Evolutionary conservation across 805 yeast species (phyloP).

Genomic region (Wickerhamiella brachini): DNA sequence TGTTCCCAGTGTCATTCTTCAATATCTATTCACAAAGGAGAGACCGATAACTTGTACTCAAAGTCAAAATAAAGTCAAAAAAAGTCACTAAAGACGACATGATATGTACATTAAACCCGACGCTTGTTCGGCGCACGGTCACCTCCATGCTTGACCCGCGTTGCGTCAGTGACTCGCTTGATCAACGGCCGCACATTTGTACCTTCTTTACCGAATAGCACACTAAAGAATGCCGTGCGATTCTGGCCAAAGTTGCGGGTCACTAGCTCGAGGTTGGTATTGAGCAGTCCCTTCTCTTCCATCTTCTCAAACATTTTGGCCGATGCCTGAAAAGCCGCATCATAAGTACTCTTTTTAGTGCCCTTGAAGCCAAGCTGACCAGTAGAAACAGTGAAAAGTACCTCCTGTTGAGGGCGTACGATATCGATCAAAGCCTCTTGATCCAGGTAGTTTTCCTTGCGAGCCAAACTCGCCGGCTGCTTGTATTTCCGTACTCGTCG

Average conservation of each 20-base stretch:
- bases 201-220: conserved; percentile 85
- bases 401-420: conserved; percentile 66
- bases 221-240: conserved; percentile 71
- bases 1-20: too few species aligned
- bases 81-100: neutral
- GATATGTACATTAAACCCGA: conserved; percentile 21
- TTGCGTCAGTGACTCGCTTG: conserved; percentile 59
- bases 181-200: conserved; percentile 48
- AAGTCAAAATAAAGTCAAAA: neutral
- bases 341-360: conserved; percentile 82
- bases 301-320: conserved; percentile 59
- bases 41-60: too few species aligned
- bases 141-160: conserved; percentile 87
- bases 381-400: conserved; percentile 52
- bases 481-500: conserved; percentile 33
- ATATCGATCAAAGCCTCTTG: conserved; percentile 49
- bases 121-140: conserved; percentile 69
- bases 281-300: conserved; percentile 43
- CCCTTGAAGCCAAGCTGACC: conserved; percentile 86
- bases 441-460: conserved; percentile 52
- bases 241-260: conserved; percentile 80
- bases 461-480: neutral
- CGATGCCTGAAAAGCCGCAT: conserved; percentile 79
- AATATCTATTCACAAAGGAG: too few species aligned
- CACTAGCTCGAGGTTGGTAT: conserved; percentile 58